Evolutionary conservation across 2,329 filamentous ascomycete species (phyloP).

Genomic region (Colletotrichum sp.): DNA sequence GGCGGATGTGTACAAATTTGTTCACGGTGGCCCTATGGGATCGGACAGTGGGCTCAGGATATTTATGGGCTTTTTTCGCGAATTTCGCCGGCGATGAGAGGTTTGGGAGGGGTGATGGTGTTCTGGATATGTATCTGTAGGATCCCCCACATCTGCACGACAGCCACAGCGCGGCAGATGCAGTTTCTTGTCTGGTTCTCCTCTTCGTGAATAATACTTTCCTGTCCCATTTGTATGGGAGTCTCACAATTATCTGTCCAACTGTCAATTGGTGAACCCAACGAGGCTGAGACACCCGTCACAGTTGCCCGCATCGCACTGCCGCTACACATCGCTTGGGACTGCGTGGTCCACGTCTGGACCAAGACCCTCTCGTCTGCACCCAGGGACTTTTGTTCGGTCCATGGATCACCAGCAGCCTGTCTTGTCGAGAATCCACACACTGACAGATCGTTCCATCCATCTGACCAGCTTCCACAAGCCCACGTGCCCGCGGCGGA

Average conservation of each 20-base stretch:
- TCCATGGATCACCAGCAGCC: background rate
- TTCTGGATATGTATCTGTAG: constrained; percentile 23
- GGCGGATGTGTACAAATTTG: background rate
- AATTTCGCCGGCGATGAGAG: background rate
- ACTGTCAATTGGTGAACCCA: background rate
- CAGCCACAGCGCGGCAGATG: constrained; percentile 1
- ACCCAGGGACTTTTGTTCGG: background rate
- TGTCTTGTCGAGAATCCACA: background rate
- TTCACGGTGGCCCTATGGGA: background rate
- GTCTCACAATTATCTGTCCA: background rate
- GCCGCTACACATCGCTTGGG: background rate
- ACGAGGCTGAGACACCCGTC: background rate
- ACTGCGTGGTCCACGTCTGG: background rate
- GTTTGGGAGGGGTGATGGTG: constrained; percentile 9
- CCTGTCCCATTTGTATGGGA: background rate
- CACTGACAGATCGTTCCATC: background rate
- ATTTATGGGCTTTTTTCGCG: background rate
- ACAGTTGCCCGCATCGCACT: no score
- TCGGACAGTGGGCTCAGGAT: background rate
- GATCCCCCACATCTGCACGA: constrained; percentile 15
- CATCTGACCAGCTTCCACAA: background rate
- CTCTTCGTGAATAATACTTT: constrained; percentile 11
- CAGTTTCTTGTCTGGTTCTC: background rate
- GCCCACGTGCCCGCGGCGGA: background rate
- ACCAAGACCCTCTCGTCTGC: background rate